Percentiles rank a stretch among this genome's conserved stretches.
These are phyloP conservation scores for Dictyostelium citrinum DNA, from an alignment of 78 protist genomes.

Conservation along the genomic window DNA sequence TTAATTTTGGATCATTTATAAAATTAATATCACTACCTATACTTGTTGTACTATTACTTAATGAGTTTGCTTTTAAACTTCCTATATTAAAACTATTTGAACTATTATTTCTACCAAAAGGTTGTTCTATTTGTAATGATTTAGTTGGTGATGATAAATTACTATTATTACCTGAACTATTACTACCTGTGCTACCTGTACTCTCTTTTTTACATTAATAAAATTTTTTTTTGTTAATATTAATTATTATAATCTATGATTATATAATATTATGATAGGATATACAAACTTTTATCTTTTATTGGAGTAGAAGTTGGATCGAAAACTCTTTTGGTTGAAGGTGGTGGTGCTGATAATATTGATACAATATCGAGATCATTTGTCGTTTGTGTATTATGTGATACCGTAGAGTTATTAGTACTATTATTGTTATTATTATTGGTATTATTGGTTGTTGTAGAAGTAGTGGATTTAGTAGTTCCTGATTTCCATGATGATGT, in stretches of 20 bases:
- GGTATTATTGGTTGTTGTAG: neutral
- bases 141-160: neutral
- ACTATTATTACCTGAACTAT: neutral
- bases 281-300: slow-evolving; percentile 12
- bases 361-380: slow-evolving; percentile 33
- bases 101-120: slow-evolving; percentile 2
- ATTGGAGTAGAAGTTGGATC: slow-evolving; percentile 38
- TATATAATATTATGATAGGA: too few species aligned
- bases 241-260: neutral
- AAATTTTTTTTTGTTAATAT: too few species aligned
- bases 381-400: neutral
- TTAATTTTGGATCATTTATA: slow-evolving; percentile 23
- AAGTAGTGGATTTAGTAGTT: neutral
- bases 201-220: too few species aligned
- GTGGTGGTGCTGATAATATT: slow-evolving; percentile 69
- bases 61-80: neutral
- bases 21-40: slow-evolving; percentile 15
- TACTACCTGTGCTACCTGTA: neutral
- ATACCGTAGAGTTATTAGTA: too few species aligned
- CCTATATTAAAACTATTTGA: neutral
- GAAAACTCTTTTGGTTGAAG: slow-evolving; percentile 46
- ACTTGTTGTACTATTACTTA: slow-evolving; percentile 14
- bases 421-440: neutral
- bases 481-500: neutral
- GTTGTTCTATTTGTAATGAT: neutral